Base-by-base conservation (phyloP, 176 grass and related monocot species). In the Ampelocalamus luodianensis region DNA sequence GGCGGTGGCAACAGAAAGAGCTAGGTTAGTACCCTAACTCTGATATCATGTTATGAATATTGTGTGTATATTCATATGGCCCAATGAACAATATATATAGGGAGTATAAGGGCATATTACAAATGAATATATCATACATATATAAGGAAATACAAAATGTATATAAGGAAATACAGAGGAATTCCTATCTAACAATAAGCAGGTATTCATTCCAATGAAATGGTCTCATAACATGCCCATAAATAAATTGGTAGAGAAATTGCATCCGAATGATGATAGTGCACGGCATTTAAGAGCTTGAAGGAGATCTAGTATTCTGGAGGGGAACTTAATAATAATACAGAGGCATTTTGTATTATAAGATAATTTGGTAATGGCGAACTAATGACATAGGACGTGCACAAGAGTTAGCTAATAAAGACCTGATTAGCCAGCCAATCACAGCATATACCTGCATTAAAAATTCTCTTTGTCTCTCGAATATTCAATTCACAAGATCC, bases 401-500 rank as follows among this genome's bases (percentile, higher is more conserved):
- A 67, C 27, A 62, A 76, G 68, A 83, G 40, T 69, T 79, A 69
- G 42, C 51, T 62, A 67, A 87, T 58, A 75, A 53, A 74, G 12
- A 76, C 68, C 34, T 3, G 36, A 55, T 77, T 85, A 81, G 84
- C 71, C 84, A 92, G 65, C 85, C 72, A 90, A 82, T 93, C 77
- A 90, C 77, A 82, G 72, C 77, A 78, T 72, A 80, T 71, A 68
- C 32, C 71, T 37, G 24, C 44, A 34, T 70, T 50, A 71, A 68
- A 83, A 90, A 87, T 85, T 87, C 85, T 60, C 39, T 78, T 68
- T 78, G 84, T 77, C 81, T 69, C 85, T 73, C 37, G 56, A 81
- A 73, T 90, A 87, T 82, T 83, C 45, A 79, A 90, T 79, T 62
- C 49, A 78, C 60, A 82, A n/a, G 77, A 90, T 87, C 58, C 80